A percentile compares a stretch with the other conserved stretches of the same genome.
phyloP scores from a whole-genome alignment of 2,329 filamentous ascomycete genomes.

The Amauroascus verrucosus region DNA sequence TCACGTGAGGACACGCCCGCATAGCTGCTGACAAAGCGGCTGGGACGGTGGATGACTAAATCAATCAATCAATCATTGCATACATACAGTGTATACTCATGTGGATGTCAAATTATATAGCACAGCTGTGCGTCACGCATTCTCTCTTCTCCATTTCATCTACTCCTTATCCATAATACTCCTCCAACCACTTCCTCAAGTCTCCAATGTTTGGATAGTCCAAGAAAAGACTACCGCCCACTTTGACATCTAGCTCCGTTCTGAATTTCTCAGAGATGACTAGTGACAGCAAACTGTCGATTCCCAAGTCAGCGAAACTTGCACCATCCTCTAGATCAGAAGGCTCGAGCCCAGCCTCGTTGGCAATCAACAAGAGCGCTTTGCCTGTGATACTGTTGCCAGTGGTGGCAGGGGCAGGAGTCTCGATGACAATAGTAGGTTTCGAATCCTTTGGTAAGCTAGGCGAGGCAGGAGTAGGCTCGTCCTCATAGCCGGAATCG shows the following conservation, averaged over 20 bases:
- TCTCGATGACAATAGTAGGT: background rate
- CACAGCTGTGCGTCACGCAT: too few species aligned
- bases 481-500: too few species aligned
- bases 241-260: constrained; percentile 20
- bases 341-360: constrained; percentile 10
- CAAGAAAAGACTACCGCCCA: constrained; percentile 4
- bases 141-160: too few species aligned
- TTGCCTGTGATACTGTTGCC: background rate
- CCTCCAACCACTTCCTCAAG: constrained; percentile 1
- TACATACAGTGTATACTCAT: too few species aligned
- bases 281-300: constrained; percentile 31
- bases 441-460: too few species aligned
- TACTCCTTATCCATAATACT: constrained; percentile 5
- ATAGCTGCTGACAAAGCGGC: too few species aligned
- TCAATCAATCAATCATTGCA: too few species aligned
- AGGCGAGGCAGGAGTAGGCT: too few species aligned
- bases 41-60: too few species aligned
- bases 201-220: constrained; percentile 6
- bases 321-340: constrained; percentile 9
- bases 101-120: too few species aligned
- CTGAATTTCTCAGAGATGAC: constrained; percentile 28
- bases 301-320: constrained; percentile 22
- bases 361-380: constrained; percentile 8
- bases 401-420: background rate
- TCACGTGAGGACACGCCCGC: too few species aligned